A percentile compares a stretch with the other conserved stretches of the same genome.
phyloP scores from a whole-genome alignment of 495 filamentous ascomycete genomes.

The Penicillium bovifimosum region DNA sequence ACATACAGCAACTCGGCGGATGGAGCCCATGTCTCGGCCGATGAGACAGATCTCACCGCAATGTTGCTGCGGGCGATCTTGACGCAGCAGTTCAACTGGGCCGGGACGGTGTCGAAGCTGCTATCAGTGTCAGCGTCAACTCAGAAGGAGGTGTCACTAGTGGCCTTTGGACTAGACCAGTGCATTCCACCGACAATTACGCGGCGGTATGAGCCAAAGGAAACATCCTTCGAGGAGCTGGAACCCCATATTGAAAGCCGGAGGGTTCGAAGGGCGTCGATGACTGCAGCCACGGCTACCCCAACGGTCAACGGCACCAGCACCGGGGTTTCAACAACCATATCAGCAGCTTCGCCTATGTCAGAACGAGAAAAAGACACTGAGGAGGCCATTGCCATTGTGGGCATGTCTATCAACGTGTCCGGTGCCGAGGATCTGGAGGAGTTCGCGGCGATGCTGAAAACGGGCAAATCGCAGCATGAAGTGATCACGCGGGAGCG shows the following conservation, averaged over 20 bases:
- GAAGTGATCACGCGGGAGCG: conserved; percentile 32
- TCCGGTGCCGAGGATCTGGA: conserved; percentile 44
- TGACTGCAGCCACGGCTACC: too few species aligned
- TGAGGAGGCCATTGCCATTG: conserved; percentile 39
- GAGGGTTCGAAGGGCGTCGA: too few species aligned
- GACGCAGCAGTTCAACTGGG: conserved; percentile 39
- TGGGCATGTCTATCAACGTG: conserved; percentile 47
- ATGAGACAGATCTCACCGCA: conserved; percentile 22
- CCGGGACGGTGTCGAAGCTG: conserved; percentile 21
- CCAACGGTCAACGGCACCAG: too few species aligned
- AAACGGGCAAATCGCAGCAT: conserved; percentile 39
- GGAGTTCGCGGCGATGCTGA: conserved; percentile 42
- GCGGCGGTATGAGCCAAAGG: too few species aligned
- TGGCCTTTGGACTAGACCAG: conserved; percentile 7
- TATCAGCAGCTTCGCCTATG: too few species aligned
- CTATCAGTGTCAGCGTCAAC: too few species aligned
- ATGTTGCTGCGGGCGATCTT: conserved; percentile 38
- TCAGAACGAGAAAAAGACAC: conserved; percentile 7
- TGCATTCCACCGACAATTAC: too few species aligned
- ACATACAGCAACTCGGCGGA: too few species aligned
- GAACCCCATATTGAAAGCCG: too few species aligned
- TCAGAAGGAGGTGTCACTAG: neutral
- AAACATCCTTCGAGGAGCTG: too few species aligned
- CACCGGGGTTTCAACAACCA: too few species aligned
- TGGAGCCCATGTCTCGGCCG: too few species aligned